Base-by-base conservation (phyloP, 1,284 basidiomycete species). In the Moesziomyces sp. region DNA sequence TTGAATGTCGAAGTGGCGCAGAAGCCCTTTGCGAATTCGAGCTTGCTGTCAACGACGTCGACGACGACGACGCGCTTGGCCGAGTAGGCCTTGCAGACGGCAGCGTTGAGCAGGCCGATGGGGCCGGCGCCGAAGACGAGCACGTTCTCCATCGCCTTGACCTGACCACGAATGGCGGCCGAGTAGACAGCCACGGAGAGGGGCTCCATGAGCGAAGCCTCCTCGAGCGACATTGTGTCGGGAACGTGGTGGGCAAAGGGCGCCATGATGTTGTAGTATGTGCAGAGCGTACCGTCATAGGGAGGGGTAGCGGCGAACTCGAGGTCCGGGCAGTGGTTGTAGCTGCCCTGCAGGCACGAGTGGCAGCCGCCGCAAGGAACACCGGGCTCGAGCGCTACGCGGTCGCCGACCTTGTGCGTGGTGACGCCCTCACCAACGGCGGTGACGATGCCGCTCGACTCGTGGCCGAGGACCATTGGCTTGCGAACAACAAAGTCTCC, bases 121-220 rank as follows among this genome's bases (percentile, higher is more conserved):
- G 95, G 95, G 1, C 96, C 95, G 10, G 88, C 88, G 55, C 94
- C 96, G 78, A 96, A 94, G 62, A 98, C 80, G 40, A 85, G 73
- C 16, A 85, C 85, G 47, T 84, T 85, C 23, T 84, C 71, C 65
- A 79, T 75, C 13, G 78, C 76, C n/a, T 74, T 89, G 83, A 97
- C 87, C 42, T 88, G 86, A 23, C 91, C 94, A 42, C 94, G 87
- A 77, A 88, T 92, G 48, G 89, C 88, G 35, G 97, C 91, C 1
- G 93, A 90, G 85, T 98, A 94, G 14, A 97, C 89, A 7, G 90
- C 96, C 38, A 98, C 96, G 18, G 93, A 90, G 43, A 97, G 89
- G 9, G 96, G 96, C 85, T 98, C 95, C 87, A 97, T 94, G 91
- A 88, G 85, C 5, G 84, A 85, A 6, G 85, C 87, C 60, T 87